phyloP scores from a whole-genome alignment of 2,329 filamentous ascomycete species.

The Colletotrichum acutatum region DNA sequence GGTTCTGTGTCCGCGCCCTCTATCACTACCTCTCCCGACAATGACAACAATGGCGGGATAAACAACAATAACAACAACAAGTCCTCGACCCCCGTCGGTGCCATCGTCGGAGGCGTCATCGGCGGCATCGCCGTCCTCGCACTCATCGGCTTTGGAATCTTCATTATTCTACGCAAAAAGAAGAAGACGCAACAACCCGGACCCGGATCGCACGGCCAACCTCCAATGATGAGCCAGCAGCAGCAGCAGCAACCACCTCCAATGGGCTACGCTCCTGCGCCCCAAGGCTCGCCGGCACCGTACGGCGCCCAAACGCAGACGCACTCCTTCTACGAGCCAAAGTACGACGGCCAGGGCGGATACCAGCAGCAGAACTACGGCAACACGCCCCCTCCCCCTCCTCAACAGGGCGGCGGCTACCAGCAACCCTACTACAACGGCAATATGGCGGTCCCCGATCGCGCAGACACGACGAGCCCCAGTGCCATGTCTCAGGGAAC shows the following conservation, averaged over 20 bases:
- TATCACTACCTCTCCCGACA: slow-evolving; percentile 12
- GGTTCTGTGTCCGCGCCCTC: not conserved
- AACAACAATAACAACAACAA: slow-evolving; percentile 9
- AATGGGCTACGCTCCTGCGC: slow-evolving; percentile 11
- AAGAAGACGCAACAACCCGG: slow-evolving; percentile 38
- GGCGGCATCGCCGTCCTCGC: slow-evolving; percentile 49
- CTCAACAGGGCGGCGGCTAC: slow-evolving; percentile 5
- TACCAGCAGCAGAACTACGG: slow-evolving; percentile 33
- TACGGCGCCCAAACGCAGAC: slow-evolving; percentile 13
- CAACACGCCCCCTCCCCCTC: slow-evolving; percentile 37
- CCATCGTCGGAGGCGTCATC: slow-evolving; percentile 52
- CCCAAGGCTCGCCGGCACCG: not conserved
- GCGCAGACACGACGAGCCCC: slow-evolving; percentile 33
- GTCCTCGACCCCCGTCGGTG: slow-evolving; percentile 42
- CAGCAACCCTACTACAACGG: slow-evolving; percentile 36
- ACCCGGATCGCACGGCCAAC: not conserved
- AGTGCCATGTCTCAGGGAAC: slow-evolving; percentile 25
- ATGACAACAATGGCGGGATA: slow-evolving; percentile 7
- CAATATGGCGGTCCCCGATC: slow-evolving; percentile 27
- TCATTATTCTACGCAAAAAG: slow-evolving; percentile 46
- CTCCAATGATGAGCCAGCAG: slow-evolving; percentile 16
- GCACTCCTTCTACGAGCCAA: slow-evolving; percentile 43
- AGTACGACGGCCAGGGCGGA: slow-evolving; percentile 36
- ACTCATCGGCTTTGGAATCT: slow-evolving; percentile 42
- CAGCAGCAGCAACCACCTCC: not conserved